phyloP scores from a whole-genome alignment of 768 basidiomycete species.

The Lactarius sp. region DNA sequence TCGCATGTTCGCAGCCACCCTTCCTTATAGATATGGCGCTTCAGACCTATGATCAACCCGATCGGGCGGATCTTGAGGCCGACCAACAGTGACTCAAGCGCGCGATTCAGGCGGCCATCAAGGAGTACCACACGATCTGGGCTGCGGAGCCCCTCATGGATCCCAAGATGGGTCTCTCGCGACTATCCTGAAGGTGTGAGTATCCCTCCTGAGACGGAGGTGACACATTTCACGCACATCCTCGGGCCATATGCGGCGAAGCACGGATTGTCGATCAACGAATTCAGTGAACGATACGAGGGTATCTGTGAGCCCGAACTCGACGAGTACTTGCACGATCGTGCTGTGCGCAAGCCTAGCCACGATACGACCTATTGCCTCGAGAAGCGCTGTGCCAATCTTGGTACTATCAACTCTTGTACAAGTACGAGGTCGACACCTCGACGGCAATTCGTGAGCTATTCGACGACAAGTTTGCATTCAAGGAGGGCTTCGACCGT shows the following conservation, averaged over 20 bases:
- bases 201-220: too few species aligned
- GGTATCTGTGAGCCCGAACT: conserved; percentile 58
- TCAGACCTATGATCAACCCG: conserved; percentile 95
- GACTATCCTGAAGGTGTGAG: conserved; percentile 64
- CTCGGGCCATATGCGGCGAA: conserved; percentile 79
- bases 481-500: conserved; percentile 89
- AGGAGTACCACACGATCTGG: too few species aligned
- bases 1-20: too few species aligned
- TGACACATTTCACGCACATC: conserved; percentile 89
- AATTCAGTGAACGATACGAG: conserved; percentile 69
- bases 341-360: too few species aligned
- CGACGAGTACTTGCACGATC: too few species aligned
- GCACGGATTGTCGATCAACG: too few species aligned
- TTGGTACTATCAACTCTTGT: conserved; percentile 78
- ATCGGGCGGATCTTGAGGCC: conserved; percentile 69
- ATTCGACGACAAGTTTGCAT: conserved; percentile 56
- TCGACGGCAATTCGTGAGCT: too few species aligned
- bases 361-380: conserved; percentile 46
- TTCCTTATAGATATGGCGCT: conserved; percentile 38
- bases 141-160: too few species aligned
- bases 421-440: too few species aligned
- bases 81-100: too few species aligned
- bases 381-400: conserved; percentile 95
- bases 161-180: conserved; percentile 89
- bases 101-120: conserved; percentile 35